phyloP scores from a whole-genome alignment of 345 rosid species.

The Gossypium longicalyx region DNA sequence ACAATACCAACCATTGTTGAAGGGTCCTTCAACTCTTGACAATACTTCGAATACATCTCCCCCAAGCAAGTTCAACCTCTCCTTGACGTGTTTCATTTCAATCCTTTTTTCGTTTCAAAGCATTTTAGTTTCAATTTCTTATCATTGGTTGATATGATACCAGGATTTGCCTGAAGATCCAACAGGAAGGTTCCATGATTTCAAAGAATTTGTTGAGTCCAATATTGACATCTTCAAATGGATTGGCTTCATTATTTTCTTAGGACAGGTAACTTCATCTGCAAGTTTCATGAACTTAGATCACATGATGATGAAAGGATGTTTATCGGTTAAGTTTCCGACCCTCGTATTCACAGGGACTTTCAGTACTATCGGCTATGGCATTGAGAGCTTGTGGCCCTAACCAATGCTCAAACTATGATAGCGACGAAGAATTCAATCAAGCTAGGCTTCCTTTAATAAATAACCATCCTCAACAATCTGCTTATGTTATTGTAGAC shows the following conservation, averaged over 20 bases:
- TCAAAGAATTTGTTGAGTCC: slow-evolving; percentile 42
- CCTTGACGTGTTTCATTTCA: too few species aligned
- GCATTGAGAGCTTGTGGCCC: slow-evolving; percentile 30
- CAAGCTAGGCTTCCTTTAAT: slow-evolving; percentile 35
- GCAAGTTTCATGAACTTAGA: neutral
- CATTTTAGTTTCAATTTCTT: neutral
- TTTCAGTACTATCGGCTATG: slow-evolving; percentile 31
- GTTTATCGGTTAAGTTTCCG: neutral
- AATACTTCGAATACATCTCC: too few species aligned
- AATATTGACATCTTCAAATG: slow-evolving; percentile 40
- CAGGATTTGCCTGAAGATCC: slow-evolving; percentile 66
- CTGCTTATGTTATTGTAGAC: slow-evolving; percentile 19
- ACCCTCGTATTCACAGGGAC: slow-evolving; percentile 28
- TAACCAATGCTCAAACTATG: slow-evolving; percentile 17
- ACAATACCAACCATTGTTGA: too few species aligned
- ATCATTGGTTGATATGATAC: neutral
- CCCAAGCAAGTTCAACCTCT: too few species aligned
- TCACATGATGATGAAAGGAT: neutral
- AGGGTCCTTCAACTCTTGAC: too few species aligned
- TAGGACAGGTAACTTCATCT: slow-evolving; percentile 36
- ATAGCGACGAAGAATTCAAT: slow-evolving; percentile 29
- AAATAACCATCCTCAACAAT: slow-evolving; percentile 20
- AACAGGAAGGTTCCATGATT: slow-evolving; percentile 47
- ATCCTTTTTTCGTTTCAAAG: neutral
- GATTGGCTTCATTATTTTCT: slow-evolving; percentile 33